Base-by-base conservation (phyloP, 2,329 filamentous ascomycete species). In the Sporothrix sp. region DNA sequence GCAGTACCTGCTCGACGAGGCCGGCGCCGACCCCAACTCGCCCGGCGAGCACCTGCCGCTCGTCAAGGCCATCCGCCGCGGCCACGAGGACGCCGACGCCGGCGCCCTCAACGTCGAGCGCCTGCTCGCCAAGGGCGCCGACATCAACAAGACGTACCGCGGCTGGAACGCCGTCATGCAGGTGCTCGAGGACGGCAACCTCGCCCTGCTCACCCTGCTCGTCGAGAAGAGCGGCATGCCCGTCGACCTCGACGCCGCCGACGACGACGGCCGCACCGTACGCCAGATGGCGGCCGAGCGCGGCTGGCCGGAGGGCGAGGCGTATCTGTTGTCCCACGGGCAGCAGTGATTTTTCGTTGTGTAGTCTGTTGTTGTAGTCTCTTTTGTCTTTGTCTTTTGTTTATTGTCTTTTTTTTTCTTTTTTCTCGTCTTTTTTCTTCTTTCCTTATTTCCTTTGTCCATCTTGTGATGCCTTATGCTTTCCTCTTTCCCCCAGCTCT, bases 21-120 rank as follows among this genome's bases (percentile, higher is more conserved):
- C 56, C 35, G 53, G 56, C 8, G 59, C 59, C 40, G 35, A 58
- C 55, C 56, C 57, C 48, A 58, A 58, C 54, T 14, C 44, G 3
- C 81, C 82, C 0, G 82, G 82, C 18, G 82, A 86, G 68, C 82
- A 86, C 63, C 66, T 86, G 10, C 82, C 82, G 7, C 74, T 86
- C 48, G 81, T 86, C 62, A 86, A 85, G 64, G 79, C 82, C 2
- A 71, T 86, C 39, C 74, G 82, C 3, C 70, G 79, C 20, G 75
- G 75, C 58, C 68, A 74, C 49, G 70, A 71, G 8, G 69, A 72
- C 30, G 75, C 84, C 57, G 73, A 75, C 0, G 74, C 78, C 36
- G 77, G 83, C 50, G 71, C 85, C 28, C 74, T 81, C 62, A 69
- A 82, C 65, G 11, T 56, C 5, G 20, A n/a, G 18, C 39, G 38